Percentiles rank a stretch among this genome's conserved stretches.
These are phyloP conservation scores for Arachis stenosperma DNA, from an alignment of 306 rosid genomes.

Conservation along the genomic window DNA sequence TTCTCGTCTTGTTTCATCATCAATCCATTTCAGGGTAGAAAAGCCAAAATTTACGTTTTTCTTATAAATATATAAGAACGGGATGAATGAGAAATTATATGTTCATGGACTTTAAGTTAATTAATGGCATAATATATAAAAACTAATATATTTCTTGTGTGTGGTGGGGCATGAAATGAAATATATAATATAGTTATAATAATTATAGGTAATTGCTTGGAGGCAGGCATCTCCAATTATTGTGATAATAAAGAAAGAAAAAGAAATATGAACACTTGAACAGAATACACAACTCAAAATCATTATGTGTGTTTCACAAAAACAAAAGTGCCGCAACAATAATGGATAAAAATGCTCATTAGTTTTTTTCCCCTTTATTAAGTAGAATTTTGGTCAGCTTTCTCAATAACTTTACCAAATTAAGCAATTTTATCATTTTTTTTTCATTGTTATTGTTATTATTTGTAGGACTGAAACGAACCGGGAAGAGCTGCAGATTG, in stretches of 20 bases:
- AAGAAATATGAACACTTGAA: slow-evolving; percentile 19
- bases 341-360: slow-evolving; percentile 31
- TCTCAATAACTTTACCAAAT: slow-evolving; percentile 57
- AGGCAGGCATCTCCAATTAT: slow-evolving; percentile 8
- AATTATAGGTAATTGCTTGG: slow-evolving; percentile 38
- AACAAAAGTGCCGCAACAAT: slow-evolving; percentile 16
- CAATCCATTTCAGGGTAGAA: slow-evolving; percentile 39
- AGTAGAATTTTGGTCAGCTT: background rate
- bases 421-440: background rate
- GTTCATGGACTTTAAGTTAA: slow-evolving; percentile 36
- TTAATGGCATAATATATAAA: background rate
- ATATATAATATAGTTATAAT: slow-evolving; percentile 35
- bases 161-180: slow-evolving; percentile 45
- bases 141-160: slow-evolving; percentile 32
- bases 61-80: slow-evolving; percentile 24
- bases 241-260: slow-evolving; percentile 8
- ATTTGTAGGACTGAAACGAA: slow-evolving; percentile 76
- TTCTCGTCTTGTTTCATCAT: slow-evolving; percentile 40
- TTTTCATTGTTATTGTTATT: too few species aligned
- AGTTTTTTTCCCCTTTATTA: slow-evolving; percentile 30
- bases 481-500: slow-evolving; percentile 93
- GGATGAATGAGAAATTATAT: slow-evolving; percentile 41
- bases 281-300: slow-evolving; percentile 22
- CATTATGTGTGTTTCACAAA: slow-evolving; percentile 6
- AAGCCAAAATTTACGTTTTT: slow-evolving; percentile 53